Evolutionary conservation across 1,139 yeast genomes (phyloP), one percentile per base, ranked within the genome.

Genomic region (Pichiaceae sp.): DNA sequence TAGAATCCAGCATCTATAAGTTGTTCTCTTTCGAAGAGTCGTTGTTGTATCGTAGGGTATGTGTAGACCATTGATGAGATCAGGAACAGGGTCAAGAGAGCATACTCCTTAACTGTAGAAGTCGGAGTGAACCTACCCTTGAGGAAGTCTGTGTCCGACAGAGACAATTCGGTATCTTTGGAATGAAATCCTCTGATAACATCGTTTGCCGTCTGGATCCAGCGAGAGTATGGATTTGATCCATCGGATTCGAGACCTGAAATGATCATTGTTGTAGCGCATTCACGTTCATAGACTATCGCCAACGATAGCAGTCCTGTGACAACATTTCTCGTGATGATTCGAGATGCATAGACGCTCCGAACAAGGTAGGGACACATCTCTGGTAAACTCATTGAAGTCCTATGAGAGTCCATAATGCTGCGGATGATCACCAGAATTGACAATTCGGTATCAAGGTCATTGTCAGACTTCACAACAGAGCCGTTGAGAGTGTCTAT

Each of bases 281-380:
- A 21, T n/a, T 42, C 27, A 19, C 41, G 40, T 14, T 40, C 41
- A 20, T 48, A 45, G 1, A 49, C 49, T 16, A 51, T 37, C 4
- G 18, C 25, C 4, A 54, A 26, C 8, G 77, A 68, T 26, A 74
- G 53, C 38, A 91, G 73, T 45, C 89, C 96, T 1, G 93, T 83
- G 1, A 89, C 93, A 34, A 82, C 67, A 49, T 78, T 82, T 45
- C 96, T 66, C 1, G 96, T 86, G 3, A 79, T 62, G 24, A 89
- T 62, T 39, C 86, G 68, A 1, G 78, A 74, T n/a, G 78, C 69
- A 29, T 69, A 49, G 25, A 74, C 55, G 32, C 56, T 48, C 11
- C 11, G 24, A 7, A 21, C 24, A 7, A 21, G 7, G 11, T 21
- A 11, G 9, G 71, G 63, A 33, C 63, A 59, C 9, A 67, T 66